A percentile compares a stretch with the other conserved stretches of the same genome.
Conservation (phyloP, 805 yeast species). For the Yarrowia sp. region DNA sequence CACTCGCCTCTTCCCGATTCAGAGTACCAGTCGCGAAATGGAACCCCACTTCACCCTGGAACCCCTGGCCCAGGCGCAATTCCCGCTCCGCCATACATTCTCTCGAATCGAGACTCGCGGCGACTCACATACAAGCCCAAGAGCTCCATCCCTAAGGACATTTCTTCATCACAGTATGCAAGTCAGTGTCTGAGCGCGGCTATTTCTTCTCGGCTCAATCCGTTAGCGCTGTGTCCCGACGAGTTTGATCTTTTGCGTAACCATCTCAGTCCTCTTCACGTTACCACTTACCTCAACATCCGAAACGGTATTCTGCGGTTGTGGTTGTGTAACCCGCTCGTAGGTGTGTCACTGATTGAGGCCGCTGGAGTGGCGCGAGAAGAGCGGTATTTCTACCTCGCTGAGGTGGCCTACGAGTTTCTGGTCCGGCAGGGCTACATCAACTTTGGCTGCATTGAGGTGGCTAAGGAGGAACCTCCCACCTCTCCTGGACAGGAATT, state of each 20-base stretch:
- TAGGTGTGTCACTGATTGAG: conserved; percentile 42
- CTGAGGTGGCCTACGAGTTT: conserved; percentile 45
- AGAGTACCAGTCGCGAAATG: conserved; percentile 21
- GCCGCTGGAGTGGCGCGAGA: conserved; percentile 45
- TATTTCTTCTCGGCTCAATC: conserved; percentile 40
- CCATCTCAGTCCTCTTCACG: conserved; percentile 39
- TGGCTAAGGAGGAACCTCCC: conserved; percentile 29
- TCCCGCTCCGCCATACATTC: conserved; percentile 31
- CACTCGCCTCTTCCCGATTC: conserved; percentile 24
- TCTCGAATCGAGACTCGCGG: conserved; percentile 28
- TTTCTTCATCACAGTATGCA: conserved; percentile 38
- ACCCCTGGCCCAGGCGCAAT: conserved; percentile 28
- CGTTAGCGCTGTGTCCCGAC: conserved; percentile 38
- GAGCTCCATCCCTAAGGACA: conserved; percentile 42
- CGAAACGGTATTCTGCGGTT: conserved; percentile 43
- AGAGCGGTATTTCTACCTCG: conserved; percentile 40
- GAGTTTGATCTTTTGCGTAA: conserved; percentile 40
- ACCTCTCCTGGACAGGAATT: conserved; percentile 28
- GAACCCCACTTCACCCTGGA: background rate
- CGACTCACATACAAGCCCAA: conserved; percentile 37
- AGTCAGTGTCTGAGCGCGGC: conserved; percentile 44
- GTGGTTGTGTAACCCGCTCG: conserved; percentile 44
- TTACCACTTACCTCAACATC: conserved; percentile 43
- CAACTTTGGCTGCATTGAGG: conserved; percentile 43
- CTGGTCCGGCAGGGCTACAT: conserved; percentile 43